phyloP scores from a whole-genome alignment of 495 filamentous ascomycete species.

The Tuber magnatum region DNA sequence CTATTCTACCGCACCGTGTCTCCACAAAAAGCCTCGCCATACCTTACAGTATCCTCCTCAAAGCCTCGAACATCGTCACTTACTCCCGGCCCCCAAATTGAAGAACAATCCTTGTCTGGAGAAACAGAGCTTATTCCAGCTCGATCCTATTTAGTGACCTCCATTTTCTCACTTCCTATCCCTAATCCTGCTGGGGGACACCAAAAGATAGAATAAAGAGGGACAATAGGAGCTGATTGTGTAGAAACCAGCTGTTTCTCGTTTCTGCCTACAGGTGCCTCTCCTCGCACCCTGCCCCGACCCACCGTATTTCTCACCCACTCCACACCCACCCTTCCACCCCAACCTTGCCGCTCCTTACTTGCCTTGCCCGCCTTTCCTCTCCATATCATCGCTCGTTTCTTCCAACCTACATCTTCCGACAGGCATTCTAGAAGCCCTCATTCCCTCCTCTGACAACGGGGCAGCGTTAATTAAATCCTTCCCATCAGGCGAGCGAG shows the following conservation, averaged over 20 bases:
- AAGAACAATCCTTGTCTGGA: background rate
- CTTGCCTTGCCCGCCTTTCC: slow-evolving; percentile 6
- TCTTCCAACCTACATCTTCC: slow-evolving; percentile 9
- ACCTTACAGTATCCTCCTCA: background rate
- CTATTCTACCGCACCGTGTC: background rate
- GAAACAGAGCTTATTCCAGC: background rate
- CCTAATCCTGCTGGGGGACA: background rate
- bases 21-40: background rate
- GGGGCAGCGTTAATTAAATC: slow-evolving; percentile 8
- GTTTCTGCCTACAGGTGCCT: slow-evolving; percentile 10
- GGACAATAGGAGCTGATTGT: background rate
- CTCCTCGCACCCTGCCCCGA: slow-evolving; percentile 22
- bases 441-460: slow-evolving; percentile 6
- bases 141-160: background rate
- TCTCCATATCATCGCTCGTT: slow-evolving; percentile 11
- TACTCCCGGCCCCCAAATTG: background rate
- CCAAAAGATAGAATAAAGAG: background rate
- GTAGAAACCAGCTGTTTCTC: slow-evolving; percentile 19
- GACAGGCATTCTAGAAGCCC: slow-evolving; percentile 27
- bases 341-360: slow-evolving; percentile 10
- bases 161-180: background rate
- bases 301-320: slow-evolving; percentile 18
- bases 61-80: background rate
- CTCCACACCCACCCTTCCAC: slow-evolving; percentile 22
- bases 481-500: background rate